Percentiles rank a stretch among this genome's conserved stretches.
Conservation (phyloP, 345 rosid genomes). For the Cardamine occulta region DNA sequence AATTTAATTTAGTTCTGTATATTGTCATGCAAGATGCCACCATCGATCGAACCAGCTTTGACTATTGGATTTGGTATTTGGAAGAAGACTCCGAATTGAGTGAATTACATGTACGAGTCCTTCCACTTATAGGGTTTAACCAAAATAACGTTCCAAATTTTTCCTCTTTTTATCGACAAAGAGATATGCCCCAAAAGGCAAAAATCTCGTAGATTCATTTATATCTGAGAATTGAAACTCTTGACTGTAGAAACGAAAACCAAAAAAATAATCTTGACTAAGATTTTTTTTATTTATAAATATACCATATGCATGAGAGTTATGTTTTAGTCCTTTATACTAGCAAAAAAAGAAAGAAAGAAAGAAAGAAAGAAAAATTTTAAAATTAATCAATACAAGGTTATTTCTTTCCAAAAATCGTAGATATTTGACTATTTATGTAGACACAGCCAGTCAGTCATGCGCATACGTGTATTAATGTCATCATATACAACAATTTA, state of each 20-base stretch:
- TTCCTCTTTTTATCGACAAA: background rate
- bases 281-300: too few relatives aligned
- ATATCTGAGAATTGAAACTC: background rate
- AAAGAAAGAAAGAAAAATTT: too few relatives aligned
- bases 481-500: constrained; percentile 4
- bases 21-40: background rate
- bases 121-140: background rate
- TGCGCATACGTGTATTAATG: background rate
- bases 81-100: background rate
- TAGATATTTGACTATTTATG: constrained; percentile 15
- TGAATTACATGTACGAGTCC: background rate
- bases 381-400: background rate
- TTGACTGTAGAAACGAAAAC: background rate
- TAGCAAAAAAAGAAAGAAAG: background rate
- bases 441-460: background rate
- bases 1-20: background rate
- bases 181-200: too few relatives aligned
- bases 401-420: constrained; percentile 13
- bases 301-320: background rate
- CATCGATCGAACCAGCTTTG: background rate
- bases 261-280: background rate
- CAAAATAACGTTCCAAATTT: background rate
- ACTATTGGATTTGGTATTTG: background rate
- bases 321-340: background rate
- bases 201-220: too few relatives aligned